Evolutionary conservation across 352 stramenopile genomes (phyloP), one percentile per base, ranked within the genome.

Genomic region (Pythium insidiosum): DNA sequence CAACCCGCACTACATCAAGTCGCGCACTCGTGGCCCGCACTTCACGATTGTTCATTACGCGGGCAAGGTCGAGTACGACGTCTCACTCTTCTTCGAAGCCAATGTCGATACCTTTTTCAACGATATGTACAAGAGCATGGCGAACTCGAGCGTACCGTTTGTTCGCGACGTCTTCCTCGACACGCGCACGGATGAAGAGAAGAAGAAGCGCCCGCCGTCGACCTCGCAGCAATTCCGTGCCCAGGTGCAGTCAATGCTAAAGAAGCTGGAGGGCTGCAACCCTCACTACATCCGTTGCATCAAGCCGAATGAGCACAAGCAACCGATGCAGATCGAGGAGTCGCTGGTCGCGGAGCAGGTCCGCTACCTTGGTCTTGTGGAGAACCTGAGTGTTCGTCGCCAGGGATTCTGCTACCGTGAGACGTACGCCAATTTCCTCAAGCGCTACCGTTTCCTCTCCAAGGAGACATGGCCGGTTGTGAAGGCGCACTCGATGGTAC

Each of bases 261-360:
- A 76, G 53, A 82, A 87, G 49, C 61, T 96, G 23, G 81, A 91
- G 43, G 73, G 69, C 13, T 96, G 86, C 55, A 82, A 93, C 53
- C 87, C 84, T 20, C 78, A 94, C 59, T 95, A 96, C 66, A 90
- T 95, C 25, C 82, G 84, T 36, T 95, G 83, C 53, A 94, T 96
- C 51, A 95, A 96, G 54, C 75, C 82, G 2, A 96, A 96, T 47
- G 80, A 94, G 37, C 65, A 87, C 23, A 95, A 95, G 59, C 46
- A 61, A n/a, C 70, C 78, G n/a, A 55, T 85, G 18, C 52, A 61
- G 23, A 70, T 84, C 25, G 73, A 90, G 55, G 70, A 75, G 41
- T 63, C 66, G 35, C 70, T 88, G 22, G 70, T 93, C 19, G 45
- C 58, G 5, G 73, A 94, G 45, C 81, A 94, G 46, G 74, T 91